A percentile compares a stretch with the other conserved stretches of the same genome.
These are phyloP conservation scores for Eimeria praecox DNA, from an alignment of 169 alveolate species.

Conservation along the genomic window DNA sequence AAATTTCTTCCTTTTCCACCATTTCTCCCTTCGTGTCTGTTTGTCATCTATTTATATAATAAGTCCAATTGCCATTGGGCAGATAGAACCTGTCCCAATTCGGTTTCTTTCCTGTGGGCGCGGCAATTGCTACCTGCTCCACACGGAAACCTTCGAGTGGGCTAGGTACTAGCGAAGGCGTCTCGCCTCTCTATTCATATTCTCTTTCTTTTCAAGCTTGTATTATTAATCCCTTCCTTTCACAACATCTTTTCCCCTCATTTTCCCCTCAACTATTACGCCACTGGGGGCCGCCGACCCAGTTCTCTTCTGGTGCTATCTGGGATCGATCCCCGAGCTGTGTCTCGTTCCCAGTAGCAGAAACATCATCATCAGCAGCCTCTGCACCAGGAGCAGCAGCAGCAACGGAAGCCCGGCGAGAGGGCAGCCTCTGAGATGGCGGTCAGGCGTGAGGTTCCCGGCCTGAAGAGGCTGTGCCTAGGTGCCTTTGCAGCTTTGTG, in stretches of 20 bases:
- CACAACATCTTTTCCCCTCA: not conserved
- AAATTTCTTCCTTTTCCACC: not conserved
- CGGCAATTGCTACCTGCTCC: not conserved
- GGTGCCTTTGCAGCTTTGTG: slow-evolving; percentile 31
- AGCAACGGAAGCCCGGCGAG: not conserved
- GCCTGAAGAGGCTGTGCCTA: slow-evolving; percentile 32
- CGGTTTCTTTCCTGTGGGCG: not conserved
- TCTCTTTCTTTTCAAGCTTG: not conserved
- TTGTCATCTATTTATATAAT: not conserved
- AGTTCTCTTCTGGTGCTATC: not conserved
- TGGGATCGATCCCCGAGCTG: not conserved
- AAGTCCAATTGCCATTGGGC: not conserved
- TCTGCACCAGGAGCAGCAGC: not conserved
- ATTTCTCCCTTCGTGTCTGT: not conserved
- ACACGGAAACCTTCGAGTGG: not conserved
- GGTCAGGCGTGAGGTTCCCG: not conserved
- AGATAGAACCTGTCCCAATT: not conserved
- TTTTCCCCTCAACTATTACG: not conserved
- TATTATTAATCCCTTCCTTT: not conserved
- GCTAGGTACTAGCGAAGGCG: not conserved
- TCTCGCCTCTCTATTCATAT: not conserved
- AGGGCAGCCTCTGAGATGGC: slow-evolving; percentile 14
- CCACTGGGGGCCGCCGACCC: slow-evolving; percentile 39
- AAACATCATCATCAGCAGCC: not conserved
- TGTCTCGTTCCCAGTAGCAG: not conserved